Evolutionary conservation across 73 alveolate species (phyloP).

Genomic region (Symbiodinium natans): DNA sequence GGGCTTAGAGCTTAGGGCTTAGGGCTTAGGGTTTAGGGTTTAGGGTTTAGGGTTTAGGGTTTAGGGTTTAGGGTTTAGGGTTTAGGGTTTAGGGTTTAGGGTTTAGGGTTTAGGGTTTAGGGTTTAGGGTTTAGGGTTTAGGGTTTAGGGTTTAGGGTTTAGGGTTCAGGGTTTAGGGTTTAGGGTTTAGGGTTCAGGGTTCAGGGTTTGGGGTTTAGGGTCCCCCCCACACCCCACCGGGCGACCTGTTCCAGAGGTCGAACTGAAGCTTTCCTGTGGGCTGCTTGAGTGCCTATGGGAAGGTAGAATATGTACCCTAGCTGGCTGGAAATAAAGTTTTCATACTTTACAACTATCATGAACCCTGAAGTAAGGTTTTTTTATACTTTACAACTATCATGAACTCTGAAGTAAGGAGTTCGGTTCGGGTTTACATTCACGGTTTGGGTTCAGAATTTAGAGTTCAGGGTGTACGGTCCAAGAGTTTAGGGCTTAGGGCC

Average conservation of each 20-base stretch:
- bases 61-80: no score
- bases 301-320: no score
- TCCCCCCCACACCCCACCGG: no score
- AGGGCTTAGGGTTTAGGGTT: neutral
- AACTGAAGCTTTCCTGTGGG: slow-evolving; percentile 95
- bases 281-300: neutral
- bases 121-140: neutral
- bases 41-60: no score
- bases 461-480: neutral
- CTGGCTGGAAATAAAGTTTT: no score
- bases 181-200: neutral
- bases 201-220: neutral
- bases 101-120: neutral
- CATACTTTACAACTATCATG: no score
- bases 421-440: neutral
- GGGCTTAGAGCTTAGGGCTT: neutral
- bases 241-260: slow-evolving; percentile 95
- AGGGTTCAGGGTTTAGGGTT: neutral
- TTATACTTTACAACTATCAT: no score
- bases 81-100: neutral
- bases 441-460: neutral
- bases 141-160: no score
- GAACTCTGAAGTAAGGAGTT: no score
- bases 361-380: no score
- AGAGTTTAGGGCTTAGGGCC: neutral